Conservation (phyloP, 257 asterid species). For the Cinchona pubescens region DNA sequence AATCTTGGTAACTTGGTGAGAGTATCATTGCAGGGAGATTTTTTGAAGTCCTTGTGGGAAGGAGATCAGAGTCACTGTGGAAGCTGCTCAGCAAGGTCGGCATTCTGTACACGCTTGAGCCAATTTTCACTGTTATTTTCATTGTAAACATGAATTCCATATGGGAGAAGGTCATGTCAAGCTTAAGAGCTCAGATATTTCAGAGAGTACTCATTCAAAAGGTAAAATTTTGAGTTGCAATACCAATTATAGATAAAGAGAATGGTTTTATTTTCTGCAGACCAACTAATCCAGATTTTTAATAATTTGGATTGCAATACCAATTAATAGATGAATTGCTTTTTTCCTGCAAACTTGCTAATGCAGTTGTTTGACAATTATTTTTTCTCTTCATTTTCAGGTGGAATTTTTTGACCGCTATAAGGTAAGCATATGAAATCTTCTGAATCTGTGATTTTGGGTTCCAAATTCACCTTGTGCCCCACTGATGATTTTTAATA, state of each 20-base stretch:
- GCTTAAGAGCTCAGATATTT: conserved; percentile 93
- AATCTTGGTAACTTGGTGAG: conserved; percentile 6
- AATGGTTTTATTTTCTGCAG: neutral
- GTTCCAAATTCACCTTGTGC: neutral
- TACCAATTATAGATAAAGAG: neutral
- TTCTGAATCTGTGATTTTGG: neutral
- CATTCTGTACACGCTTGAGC: conserved; percentile 68
- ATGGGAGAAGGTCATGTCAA: conserved; percentile 98
- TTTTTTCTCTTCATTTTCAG: conserved; percentile 42
- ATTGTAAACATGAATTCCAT: conserved; percentile 81
- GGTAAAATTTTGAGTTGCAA: conserved; percentile 34
- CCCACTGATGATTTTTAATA: neutral
- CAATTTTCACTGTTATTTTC: conserved; percentile 68
- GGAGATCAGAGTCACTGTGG: conserved; percentile 69
- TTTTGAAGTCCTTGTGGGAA: conserved; percentile 84
- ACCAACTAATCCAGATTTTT: conserved; percentile 20
- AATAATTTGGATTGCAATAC: neutral
- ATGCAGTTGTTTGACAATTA: conserved; percentile 23
- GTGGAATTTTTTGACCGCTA: conserved; percentile 85
- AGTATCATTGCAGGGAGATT: conserved; percentile 62
- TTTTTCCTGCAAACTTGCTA: neutral
- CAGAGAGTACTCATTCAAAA: conserved; percentile 88
- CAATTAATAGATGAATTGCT: neutral
- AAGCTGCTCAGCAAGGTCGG: conserved; percentile 65
- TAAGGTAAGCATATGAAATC: conserved; percentile 55